These are phyloP conservation scores for Venturia asperata DNA, from an alignment of 2,329 filamentous ascomycete genomes.

Conservation along the genomic window DNA sequence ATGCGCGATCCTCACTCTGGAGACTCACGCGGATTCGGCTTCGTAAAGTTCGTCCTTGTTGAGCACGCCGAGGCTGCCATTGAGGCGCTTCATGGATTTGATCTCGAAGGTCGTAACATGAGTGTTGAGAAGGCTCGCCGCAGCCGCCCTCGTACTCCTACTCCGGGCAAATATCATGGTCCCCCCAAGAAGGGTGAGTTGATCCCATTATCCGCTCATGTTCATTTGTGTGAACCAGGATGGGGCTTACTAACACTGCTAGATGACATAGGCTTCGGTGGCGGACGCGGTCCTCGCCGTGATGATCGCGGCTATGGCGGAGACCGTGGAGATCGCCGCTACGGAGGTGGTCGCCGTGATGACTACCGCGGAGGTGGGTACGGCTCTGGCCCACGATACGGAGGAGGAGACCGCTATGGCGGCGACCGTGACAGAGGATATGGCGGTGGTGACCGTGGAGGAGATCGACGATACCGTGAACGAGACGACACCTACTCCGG, in stretches of 20 bases:
- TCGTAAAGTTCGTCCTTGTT: conserved; percentile 96
- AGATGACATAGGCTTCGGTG: conserved; percentile 15
- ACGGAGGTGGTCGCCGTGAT: conserved; percentile 32
- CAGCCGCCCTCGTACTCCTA: conserved; percentile 88
- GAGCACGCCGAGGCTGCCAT: conserved; percentile 96
- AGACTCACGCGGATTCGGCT: conserved; percentile 96
- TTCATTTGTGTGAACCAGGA: not conserved
- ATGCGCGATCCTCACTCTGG: conserved; percentile 98
- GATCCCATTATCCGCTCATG: conserved; percentile 7
- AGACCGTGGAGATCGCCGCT: conserved; percentile 25
- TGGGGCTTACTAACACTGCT: conserved; percentile 12
- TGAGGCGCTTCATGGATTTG: conserved; percentile 89
- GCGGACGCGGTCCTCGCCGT: conserved; percentile 19
- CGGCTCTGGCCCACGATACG: conserved; percentile 22
- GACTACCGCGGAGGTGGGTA: conserved; percentile 31
- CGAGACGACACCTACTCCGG: conserved; percentile 41
- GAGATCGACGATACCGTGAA: conserved; percentile 44
- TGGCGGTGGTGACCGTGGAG: conserved; percentile 47
- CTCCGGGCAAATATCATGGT: conserved; percentile 97
- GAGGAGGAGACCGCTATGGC: conserved; percentile 25
- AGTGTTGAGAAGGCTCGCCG: conserved; percentile 99
- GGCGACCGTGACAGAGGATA: conserved; percentile 41
- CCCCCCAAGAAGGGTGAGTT: conserved; percentile 89
- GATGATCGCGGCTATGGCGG: conserved; percentile 19
- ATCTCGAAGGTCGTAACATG: conserved; percentile 88